Evolutionary conservation across 202 grass and related monocot species (phyloP), one percentile per base, ranked within the genome.

Genomic region (Eragrostis tef): DNA sequence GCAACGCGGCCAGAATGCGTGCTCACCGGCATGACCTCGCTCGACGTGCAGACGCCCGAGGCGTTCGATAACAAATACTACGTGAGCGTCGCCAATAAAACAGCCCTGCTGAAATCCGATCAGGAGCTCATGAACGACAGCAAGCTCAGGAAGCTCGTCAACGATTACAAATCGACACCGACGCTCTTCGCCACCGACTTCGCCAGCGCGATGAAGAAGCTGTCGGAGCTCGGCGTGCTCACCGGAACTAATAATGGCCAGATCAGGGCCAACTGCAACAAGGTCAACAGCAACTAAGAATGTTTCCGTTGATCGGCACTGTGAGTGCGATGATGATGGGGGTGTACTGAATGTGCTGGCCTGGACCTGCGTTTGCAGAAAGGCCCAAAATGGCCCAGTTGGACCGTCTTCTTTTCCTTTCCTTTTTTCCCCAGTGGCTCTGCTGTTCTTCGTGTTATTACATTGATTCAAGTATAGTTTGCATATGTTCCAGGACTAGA

Each of bases 101-200:
- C 34, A 11, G 89, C 84, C 2, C 70, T 87, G 77, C 87, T 89
- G 54, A 83, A 86, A 70, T 90, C 91, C 2, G 90, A 86, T 81
- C 83, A 81, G 63, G 79, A 73, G 83, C 75, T 89, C 47, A 73
- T 86, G 36, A 83, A 29, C 43, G 54, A 64, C 44, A 27, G 41
- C 17, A 80, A 65, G 0, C 75, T 67, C 64, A 59, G 84, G 27
- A 17, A 60, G 39, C 29, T 86, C 29, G 83, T 88, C 64, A 61
- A 10, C 1, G 16, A 11, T 0, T 79, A 79, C 75, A 17, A 11
- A 9, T 6, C 26, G 2, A 31, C 79, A 7, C 7, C 15, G 0
- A 10, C 1, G 8, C 7, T 26, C 19, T 91, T 91, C 45, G 8
- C 11, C 22, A 1, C 0, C 41, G 45, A 81, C 54, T 6, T 9